Evolutionary conservation across 2,329 filamentous ascomycete species (phyloP), one percentile per base, ranked within the genome.

Genomic region (Stachybotrys echinatus): DNA sequence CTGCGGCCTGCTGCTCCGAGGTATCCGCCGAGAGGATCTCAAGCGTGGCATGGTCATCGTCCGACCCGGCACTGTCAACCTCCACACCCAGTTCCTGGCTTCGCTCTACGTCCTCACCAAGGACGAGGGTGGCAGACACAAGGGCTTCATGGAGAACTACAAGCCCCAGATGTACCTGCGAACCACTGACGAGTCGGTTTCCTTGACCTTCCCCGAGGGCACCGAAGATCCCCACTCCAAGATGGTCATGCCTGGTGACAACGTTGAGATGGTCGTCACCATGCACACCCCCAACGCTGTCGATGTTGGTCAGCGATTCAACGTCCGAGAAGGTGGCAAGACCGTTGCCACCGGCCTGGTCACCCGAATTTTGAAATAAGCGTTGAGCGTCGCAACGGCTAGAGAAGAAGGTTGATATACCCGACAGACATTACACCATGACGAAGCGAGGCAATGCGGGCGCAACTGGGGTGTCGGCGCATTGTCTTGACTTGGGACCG

Each of bases 181-280:
- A 66, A 97, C 94, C 59, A 89, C 92, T 58, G 89, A 90, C 76
- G 83, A 88, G 79, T 79, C 77, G 20, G 87, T 88, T 64, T 79
- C 86, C 51, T 82, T 99, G 62, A 84, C 79, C 68, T 96, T 92
- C 86, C 90, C 92, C 49, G 92, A 94, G 63, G 88, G 87, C 55
- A 87, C 80, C 55, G 85, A 87, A 70, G 86, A 92, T 61, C 72
- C 79, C 52, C 68, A 78, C 56, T 75, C 74, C 71, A 92, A 89
- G 80, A 88, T 91, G 77, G 86, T 96, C 72, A 95, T 96, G 91
- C 94, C 94, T 48, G 94, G 94, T 71, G 94, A 99, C 82, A 99
- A 99, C 74, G 84, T 96, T 59, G 94, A 99, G 80, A 96, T 99
- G 92, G 76, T 94, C 57, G 88, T 91, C 69, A 83, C 87, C 63